Conservation (phyloP, 2,329 filamentous ascomycete species). For the Fusarium hostae region DNA sequence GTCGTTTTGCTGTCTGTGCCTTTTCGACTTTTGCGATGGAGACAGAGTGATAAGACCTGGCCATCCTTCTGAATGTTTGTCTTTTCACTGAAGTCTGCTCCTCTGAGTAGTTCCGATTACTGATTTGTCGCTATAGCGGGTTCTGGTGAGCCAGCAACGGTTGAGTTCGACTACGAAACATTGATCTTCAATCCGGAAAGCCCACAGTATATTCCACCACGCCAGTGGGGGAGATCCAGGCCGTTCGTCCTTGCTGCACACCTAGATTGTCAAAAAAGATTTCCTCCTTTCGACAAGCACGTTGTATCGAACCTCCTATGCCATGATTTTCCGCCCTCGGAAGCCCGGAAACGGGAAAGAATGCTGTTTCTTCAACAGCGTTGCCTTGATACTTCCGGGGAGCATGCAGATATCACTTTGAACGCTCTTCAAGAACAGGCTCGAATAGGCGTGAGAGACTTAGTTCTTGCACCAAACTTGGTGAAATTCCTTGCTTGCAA, state of each 20-base stretch:
- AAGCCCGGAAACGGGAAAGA: background rate
- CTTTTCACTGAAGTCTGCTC: background rate
- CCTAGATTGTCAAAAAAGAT: background rate
- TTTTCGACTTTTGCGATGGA: slow-evolving; percentile 13
- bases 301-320: background rate
- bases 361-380: background rate
- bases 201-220: slow-evolving; percentile 6
- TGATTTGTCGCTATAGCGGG: background rate
- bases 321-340: background rate
- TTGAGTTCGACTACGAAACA: slow-evolving; percentile 1
- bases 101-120: background rate
- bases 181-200: slow-evolving; percentile 7
- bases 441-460: background rate
- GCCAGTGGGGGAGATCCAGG: background rate
- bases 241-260: background rate
- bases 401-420: background rate
- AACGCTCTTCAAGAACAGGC: background rate
- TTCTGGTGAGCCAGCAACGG: background rate
- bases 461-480: background rate
- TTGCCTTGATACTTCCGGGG: background rate
- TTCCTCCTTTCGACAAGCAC: background rate
- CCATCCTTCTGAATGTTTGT: background rate
- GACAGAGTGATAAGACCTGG: background rate
- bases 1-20: slow-evolving; percentile 3
- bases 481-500: background rate